A percentile compares a stretch with the other conserved stretches of the same genome.
These are phyloP conservation scores for Lepidium didymum DNA, from an alignment of 345 rosid species.

Conservation along the genomic window DNA sequence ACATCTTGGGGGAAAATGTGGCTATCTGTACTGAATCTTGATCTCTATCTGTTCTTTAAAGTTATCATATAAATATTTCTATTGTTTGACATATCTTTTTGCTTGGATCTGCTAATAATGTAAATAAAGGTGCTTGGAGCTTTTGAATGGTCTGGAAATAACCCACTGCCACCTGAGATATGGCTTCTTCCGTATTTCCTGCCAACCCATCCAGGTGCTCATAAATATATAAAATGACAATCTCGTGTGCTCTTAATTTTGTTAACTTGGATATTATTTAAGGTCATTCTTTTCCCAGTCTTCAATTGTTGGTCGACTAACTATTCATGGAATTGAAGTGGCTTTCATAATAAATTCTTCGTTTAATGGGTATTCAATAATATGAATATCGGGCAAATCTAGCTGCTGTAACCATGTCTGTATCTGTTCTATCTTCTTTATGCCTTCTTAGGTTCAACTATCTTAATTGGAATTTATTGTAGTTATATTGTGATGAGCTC, in stretches of 20 bases:
- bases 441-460: not conserved
- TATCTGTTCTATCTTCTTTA: not conserved
- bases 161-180: constrained; percentile 95
- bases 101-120: constrained; percentile 15
- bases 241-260: not conserved
- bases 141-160: constrained; percentile 96
- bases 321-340: not conserved
- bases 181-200: constrained; percentile 92
- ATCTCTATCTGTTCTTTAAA: not conserved
- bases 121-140: constrained; percentile 74
- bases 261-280: not conserved
- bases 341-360: not conserved
- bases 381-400: not conserved
- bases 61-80: constrained; percentile 5
- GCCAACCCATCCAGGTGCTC: constrained; percentile 86
- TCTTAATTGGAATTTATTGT: not conserved
- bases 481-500: not conserved
- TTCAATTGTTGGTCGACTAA: not conserved
- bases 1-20: constrained; percentile 99
- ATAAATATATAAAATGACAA: not conserved
- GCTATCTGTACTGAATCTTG: constrained; percentile 73
- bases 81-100: constrained; percentile 1
- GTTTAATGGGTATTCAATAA: not conserved
- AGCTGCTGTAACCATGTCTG: not conserved
- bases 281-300: not conserved